These are phyloP conservation scores for Thraustochytrium striatum DNA, from an alignment of 352 stramenopile species.

Conservation along the genomic window DNA sequence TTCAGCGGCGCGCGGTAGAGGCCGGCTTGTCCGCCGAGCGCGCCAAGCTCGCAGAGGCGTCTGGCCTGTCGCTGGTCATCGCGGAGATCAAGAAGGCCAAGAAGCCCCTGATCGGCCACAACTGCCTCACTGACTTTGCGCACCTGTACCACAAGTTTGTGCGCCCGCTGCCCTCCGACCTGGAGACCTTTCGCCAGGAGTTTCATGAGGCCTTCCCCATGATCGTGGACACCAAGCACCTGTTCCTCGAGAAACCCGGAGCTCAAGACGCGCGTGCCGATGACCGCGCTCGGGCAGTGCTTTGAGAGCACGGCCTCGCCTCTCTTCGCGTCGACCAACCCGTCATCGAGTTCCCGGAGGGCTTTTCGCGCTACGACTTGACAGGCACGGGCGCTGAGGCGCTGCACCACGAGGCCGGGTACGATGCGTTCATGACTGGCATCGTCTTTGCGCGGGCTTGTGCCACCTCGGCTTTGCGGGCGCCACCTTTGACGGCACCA, in stretches of 20 bases:
- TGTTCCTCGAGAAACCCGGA: conserved; percentile 63
- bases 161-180: conserved; percentile 65
- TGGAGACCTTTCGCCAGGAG: conserved; percentile 68
- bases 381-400: conserved; percentile 59
- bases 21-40: background rate
- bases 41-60: conserved; percentile 64
- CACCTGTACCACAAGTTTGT: conserved; percentile 77
- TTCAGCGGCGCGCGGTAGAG: background rate
- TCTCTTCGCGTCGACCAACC: background rate
- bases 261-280: conserved; percentile 59
- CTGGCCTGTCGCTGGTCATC: conserved; percentile 73
- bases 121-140: conserved; percentile 73
- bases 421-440: conserved; percentile 74
- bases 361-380: conserved; percentile 66
- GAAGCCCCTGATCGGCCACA: conserved; percentile 71
- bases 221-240: conserved; percentile 73
- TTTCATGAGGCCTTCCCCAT: conserved; percentile 66
- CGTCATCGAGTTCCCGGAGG: background rate
- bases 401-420: conserved; percentile 73
- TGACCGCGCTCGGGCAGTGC: conserved; percentile 62
- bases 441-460: conserved; percentile 59
- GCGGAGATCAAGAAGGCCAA: conserved; percentile 67
- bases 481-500: background rate
- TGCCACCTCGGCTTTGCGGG: background rate
- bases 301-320: conserved; percentile 39